Evolutionary conservation across 306 rosid genomes (phyloP), one percentile per base, ranked within the genome.

Genomic region (Corylus americana): DNA sequence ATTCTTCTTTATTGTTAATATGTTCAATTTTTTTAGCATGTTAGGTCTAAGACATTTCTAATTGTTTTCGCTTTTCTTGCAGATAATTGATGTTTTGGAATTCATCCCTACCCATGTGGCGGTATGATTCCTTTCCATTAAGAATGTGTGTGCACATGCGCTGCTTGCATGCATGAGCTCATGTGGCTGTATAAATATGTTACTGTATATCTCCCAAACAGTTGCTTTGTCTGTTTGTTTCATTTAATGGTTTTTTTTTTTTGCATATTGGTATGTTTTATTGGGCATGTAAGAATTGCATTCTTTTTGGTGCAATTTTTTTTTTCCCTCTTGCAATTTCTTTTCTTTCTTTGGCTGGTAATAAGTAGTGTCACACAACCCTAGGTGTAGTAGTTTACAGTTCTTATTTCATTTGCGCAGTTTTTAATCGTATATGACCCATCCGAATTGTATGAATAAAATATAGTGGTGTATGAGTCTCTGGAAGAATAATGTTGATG

Each of bases 41-140:
- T 16, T 54, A 37, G 71, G 58, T 83, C 71, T 20, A 47, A 51
- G 31, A 53, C 27, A 64, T 75, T 83, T 77, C 74, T 75, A 73
- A 27, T 37, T 70, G 7, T 73, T 35, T 58, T 71, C 59, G 57
- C 61, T 76, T 55, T 49, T 73, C 80, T 80, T 85, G 92, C 97
- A 94, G 98, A 86, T 95, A 80, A 83, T 95, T 86, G 97, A 95
- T 86, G 98, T 95, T 78, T 81, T 95, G 86, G 97, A 92, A 77
- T 85, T 92, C 73, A 58, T 84, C 70, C 98, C 98, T 87, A 91
- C 98, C 75, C 98, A 92, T 87, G 98, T 89, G 79, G 97, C 93
- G 96, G 98, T 94, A 91, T 72, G 89, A 39, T 6, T 86, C 82
- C 54, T 71, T 51, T 82, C 20, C 74, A n/a, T 13, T 79, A 50